Percentiles rank a stretch among this genome's conserved stretches.
Evolutionary conservation across 306 rosid genomes (phyloP).

Genomic region (Vigna angularis): DNA sequence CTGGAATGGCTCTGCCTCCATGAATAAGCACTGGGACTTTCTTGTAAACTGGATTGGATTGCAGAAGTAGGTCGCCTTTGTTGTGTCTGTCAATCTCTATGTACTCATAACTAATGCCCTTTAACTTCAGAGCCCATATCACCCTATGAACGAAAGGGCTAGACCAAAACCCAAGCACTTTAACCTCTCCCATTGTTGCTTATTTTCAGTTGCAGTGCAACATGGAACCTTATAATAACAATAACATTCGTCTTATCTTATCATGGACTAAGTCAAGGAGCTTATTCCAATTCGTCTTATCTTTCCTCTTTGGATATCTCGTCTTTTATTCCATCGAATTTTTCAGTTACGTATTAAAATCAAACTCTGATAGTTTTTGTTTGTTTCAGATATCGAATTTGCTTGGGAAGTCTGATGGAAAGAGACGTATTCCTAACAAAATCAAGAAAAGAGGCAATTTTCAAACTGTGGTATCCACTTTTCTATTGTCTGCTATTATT

Average conservation of each 20-base stretch:
- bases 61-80: constrained; percentile 49
- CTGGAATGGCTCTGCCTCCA: constrained; percentile 47
- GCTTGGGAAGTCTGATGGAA: no score
- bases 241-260: not conserved
- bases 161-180: constrained; percentile 56
- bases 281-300: no score
- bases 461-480: not conserved
- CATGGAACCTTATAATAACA: not conserved
- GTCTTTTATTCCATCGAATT: no score
- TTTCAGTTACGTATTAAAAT: no score
- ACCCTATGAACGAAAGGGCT: constrained; percentile 58
- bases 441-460: no score
- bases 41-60: constrained; percentile 58
- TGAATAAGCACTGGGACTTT: constrained; percentile 66
- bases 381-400: no score
- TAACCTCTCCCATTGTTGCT: constrained; percentile 45
- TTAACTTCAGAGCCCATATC: constrained; percentile 57
- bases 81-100: constrained; percentile 46
- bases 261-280: not conserved
- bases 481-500: not conserved
- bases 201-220: not conserved
- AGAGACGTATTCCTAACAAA: no score
- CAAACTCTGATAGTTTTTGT: no score
- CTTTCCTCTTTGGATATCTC: no score
- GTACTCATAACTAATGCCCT: constrained; percentile 55